Percentiles rank a stretch among this genome's conserved stretches.
These are phyloP conservation scores for Ananas comosus DNA, from an alignment of 176 grass and related monocot genomes.

Conservation along the genomic window DNA sequence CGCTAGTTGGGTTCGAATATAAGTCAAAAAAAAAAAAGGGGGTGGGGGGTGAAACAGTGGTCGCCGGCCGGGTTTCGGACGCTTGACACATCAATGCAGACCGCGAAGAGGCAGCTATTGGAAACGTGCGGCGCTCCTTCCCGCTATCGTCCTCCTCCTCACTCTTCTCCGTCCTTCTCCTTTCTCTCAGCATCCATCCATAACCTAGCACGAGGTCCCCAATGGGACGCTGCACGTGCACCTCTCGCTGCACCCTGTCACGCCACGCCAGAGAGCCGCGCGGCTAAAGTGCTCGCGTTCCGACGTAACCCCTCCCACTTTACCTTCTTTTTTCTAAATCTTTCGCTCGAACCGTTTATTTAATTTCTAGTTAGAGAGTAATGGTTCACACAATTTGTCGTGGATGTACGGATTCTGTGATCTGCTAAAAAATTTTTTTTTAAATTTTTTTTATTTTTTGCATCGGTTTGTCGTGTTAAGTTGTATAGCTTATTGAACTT, in stretches of 20 bases:
- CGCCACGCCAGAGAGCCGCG: constrained; percentile 47
- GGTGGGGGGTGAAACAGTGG: background rate
- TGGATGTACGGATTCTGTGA: no score
- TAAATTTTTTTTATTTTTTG: no score
- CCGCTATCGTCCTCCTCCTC: background rate
- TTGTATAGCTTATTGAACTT: no score
- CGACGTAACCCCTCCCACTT: constrained; percentile 29
- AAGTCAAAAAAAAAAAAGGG: background rate
- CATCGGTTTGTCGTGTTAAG: no score
- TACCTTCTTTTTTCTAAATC: background rate
- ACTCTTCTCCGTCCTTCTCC: background rate
- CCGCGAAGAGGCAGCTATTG: constrained; percentile 27
- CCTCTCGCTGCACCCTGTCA: constrained; percentile 46
- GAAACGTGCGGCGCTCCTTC: constrained; percentile 24
- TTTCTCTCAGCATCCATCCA: background rate
- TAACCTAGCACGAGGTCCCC: constrained; percentile 17
- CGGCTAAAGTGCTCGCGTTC: constrained; percentile 64
- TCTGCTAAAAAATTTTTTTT: no score
- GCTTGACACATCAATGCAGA: constrained; percentile 33
- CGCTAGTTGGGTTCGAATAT: background rate
- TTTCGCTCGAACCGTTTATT: background rate
- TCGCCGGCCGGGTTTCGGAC: background rate
- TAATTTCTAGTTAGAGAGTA: background rate
- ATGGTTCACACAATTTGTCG: background rate
- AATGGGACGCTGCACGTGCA: constrained; percentile 4